Evolutionary conservation across 495 filamentous ascomycete genomes (phyloP).

Genomic region (Penicillium silybi): DNA sequence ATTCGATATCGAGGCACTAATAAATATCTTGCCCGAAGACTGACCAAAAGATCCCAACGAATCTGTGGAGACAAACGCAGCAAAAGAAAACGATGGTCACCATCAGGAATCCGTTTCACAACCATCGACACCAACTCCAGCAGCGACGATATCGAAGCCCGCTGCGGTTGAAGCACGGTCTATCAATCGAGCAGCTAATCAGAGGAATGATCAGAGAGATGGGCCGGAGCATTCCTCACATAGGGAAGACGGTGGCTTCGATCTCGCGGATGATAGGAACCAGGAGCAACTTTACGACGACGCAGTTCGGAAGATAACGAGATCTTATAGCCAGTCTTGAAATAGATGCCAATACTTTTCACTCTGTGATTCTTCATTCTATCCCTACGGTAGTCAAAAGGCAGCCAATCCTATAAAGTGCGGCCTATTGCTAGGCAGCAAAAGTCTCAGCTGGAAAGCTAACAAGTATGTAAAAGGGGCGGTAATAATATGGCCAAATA

Average conservation of each 20-base stretch:
- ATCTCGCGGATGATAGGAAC: no score
- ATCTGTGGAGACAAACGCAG: background rate
- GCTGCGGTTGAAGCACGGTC: conserved; percentile 10
- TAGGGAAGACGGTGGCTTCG: no score
- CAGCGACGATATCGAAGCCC: background rate
- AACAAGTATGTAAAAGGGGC: conserved; percentile 28
- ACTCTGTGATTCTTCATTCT: no score
- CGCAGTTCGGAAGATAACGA: no score
- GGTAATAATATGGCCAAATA: conserved; percentile 32
- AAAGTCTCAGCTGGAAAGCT: conserved; percentile 41
- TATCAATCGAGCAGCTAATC: conserved; percentile 64
- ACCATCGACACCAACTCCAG: background rate
- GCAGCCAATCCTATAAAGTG: no score
- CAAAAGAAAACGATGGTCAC: background rate
- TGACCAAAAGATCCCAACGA: conserved; percentile 23
- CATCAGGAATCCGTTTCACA: conserved; percentile 4
- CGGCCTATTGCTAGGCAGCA: conserved; percentile 35
- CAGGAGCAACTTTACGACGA: no score
- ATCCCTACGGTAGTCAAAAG: no score
- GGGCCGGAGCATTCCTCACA: no score
- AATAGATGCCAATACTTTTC: no score
- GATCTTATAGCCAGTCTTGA: no score
- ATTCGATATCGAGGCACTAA: conserved; percentile 34
- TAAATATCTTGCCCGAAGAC: conserved; percentile 29
- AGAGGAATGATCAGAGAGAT: no score